phyloP scores from a whole-genome alignment of 345 rosid species.

The Camelina hispida region DNA sequence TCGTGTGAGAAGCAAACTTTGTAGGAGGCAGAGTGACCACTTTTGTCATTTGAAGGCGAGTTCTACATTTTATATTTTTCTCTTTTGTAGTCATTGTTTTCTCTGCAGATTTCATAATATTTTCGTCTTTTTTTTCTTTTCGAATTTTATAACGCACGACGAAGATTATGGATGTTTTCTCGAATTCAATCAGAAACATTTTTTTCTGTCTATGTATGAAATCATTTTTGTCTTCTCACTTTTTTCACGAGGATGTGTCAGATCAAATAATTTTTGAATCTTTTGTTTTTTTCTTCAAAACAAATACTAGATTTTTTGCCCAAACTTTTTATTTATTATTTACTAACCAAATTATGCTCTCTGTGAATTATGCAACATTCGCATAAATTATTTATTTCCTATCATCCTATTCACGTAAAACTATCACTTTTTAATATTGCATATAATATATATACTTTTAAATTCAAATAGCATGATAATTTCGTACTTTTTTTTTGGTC shows the following conservation, averaged over 20 bases:
- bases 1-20: not conserved
- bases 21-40: constrained; percentile 22
- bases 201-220: constrained; percentile 50
- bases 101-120: constrained; percentile 7
- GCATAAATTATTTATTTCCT: not conserved
- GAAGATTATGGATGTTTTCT: constrained; percentile 21
- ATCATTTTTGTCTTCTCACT: constrained; percentile 64
- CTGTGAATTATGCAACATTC: not conserved
- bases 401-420: not conserved
- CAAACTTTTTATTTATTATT: not conserved
- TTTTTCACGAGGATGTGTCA: constrained; percentile 84
- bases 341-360: not conserved
- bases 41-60: constrained; percentile 35
- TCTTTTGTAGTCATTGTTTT: constrained; percentile 1
- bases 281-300: not conserved
- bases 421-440: not conserved
- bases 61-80: constrained; percentile 9
- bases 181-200: constrained; percentile 19
- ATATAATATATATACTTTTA: not conserved
- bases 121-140: constrained; percentile 32
- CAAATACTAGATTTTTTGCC: not conserved
- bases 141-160: constrained; percentile 26
- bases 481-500: not conserved
- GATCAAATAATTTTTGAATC: constrained; percentile 35
- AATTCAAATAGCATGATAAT: constrained; percentile 1